phyloP scores from a whole-genome alignment of 768 basidiomycete species.

The Lepiota brunneoincarnata region DNA sequence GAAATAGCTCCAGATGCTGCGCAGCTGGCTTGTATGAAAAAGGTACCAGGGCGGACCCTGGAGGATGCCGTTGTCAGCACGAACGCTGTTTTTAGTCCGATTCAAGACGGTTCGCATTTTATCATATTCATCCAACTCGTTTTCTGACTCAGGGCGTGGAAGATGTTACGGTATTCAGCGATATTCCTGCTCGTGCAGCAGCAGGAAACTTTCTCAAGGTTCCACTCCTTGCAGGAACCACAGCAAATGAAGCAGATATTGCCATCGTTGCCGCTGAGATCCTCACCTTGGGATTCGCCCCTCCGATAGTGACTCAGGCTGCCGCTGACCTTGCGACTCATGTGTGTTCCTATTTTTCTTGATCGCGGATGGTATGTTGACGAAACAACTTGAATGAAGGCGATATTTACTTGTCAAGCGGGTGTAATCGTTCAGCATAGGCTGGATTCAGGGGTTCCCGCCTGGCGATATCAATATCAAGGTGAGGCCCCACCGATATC shows the following conservation, averaged over 20 bases:
- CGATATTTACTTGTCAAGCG: slow-evolving; percentile 28
- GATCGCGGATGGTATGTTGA: no score
- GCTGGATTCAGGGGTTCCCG: slow-evolving; percentile 23
- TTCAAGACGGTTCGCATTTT: slow-evolving; percentile 28
- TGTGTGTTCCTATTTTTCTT: slow-evolving; percentile 15
- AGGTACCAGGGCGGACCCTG: slow-evolving; percentile 26
- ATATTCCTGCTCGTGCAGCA: slow-evolving; percentile 21
- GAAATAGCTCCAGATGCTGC: slow-evolving; percentile 19
- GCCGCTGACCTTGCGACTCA: slow-evolving; percentile 28
- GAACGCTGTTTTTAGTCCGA: slow-evolving; percentile 23
- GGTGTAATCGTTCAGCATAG: slow-evolving; percentile 25
- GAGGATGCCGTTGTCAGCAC: slow-evolving; percentile 30
- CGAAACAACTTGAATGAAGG: background rate
- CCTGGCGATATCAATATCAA: slow-evolving; percentile 29
- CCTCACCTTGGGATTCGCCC: slow-evolving; percentile 21
- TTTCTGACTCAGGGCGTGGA: background rate
- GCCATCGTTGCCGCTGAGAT: slow-evolving; percentile 26
- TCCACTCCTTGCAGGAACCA: slow-evolving; percentile 28
- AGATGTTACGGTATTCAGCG: slow-evolving; percentile 33
- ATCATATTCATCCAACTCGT: background rate
- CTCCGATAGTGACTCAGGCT: slow-evolving; percentile 28
- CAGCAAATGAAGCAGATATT: slow-evolving; percentile 32
- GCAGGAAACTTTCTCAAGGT: slow-evolving; percentile 28
- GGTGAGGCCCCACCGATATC: slow-evolving; percentile 5
- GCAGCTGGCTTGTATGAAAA: slow-evolving; percentile 36